Evolutionary conservation across 768 basidiomycete species (phyloP).

Genomic region (Podaxis sp.): DNA sequence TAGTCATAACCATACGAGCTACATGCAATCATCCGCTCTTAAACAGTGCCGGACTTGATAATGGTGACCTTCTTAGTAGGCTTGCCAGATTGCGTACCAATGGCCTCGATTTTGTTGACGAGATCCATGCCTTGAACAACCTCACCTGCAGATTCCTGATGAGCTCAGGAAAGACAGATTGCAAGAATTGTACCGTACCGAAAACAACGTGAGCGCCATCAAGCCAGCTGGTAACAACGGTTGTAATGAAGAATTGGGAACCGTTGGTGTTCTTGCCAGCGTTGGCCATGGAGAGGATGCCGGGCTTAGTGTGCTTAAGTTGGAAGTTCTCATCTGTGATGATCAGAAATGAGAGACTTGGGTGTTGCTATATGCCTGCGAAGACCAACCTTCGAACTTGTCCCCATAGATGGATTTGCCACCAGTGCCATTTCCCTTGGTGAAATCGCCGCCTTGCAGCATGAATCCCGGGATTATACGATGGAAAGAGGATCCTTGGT

Average conservation of each 20-base stretch:
- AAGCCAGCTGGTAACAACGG: slow-evolving; percentile 74
- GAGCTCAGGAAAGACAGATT: slow-evolving; percentile 2
- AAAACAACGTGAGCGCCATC: slow-evolving; percentile 88
- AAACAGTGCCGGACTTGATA: slow-evolving; percentile 50
- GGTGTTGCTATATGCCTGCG: background rate
- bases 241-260: slow-evolving; percentile 89
- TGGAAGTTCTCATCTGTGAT: slow-evolving; percentile 80
- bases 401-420: slow-evolving; percentile 79
- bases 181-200: slow-evolving; percentile 42
- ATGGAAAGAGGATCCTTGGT: slow-evolving; percentile 69
- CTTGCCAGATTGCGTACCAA: slow-evolving; percentile 39
- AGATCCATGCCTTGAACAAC: slow-evolving; percentile 65
- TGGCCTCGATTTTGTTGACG: slow-evolving; percentile 44
- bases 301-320: slow-evolving; percentile 69
- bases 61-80: slow-evolving; percentile 53
- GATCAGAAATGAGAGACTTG: background rate
- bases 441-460: slow-evolving; percentile 93
- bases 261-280: slow-evolving; percentile 83
- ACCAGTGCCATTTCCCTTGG: slow-evolving; percentile 64
- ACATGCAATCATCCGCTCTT: slow-evolving; percentile 12
- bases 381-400: slow-evolving; percentile 56
- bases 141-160: slow-evolving; percentile 40
- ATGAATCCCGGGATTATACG: slow-evolving; percentile 83
- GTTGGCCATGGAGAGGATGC: slow-evolving; percentile 80
- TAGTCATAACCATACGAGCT: background rate